Evolutionary conservation across 495 filamentous ascomycete species (phyloP).

Genomic region (Daldinia concentrica): DNA sequence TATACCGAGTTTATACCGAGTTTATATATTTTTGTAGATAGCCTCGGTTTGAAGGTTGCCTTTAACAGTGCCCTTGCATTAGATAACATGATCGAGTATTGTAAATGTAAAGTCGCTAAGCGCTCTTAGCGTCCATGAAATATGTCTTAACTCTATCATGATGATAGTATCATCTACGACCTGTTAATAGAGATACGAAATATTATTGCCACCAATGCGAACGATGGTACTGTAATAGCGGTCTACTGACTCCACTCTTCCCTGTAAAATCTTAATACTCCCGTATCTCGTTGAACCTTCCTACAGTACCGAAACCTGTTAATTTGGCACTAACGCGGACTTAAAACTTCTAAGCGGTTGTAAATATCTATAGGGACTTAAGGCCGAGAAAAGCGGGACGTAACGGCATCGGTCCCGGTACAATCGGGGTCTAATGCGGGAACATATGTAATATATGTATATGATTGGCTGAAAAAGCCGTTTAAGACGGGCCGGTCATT

Average conservation of each 20-base stretch:
- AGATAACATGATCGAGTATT: background rate
- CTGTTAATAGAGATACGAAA: background rate
- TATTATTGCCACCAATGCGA: background rate
- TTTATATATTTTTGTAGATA: background rate
- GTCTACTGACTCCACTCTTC: too few relatives aligned
- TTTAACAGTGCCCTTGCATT: background rate
- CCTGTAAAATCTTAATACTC: too few relatives aligned
- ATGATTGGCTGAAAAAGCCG: constrained; percentile 11
- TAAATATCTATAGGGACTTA: background rate
- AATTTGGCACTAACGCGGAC: background rate
- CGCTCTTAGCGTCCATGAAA: background rate
- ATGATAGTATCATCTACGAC: too few relatives aligned
- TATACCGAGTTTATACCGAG: background rate
- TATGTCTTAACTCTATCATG: background rate
- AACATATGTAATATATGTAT: background rate
- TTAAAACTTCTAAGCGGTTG: background rate
- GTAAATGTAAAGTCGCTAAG: background rate
- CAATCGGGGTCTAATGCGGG: constrained; percentile 11
- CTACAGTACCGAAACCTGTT: background rate
- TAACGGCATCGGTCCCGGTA: constrained; percentile 24
- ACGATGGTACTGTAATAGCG: background rate
- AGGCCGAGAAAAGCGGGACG: constrained; percentile 29
- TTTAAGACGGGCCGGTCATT: constrained; percentile 17
- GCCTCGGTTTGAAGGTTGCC: background rate
- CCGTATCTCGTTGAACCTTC: too few relatives aligned